Evolutionary conservation across 208 protist genomes (phyloP), one percentile per base, ranked within the genome.

Genomic region (Herpetomonas muscarum): DNA sequence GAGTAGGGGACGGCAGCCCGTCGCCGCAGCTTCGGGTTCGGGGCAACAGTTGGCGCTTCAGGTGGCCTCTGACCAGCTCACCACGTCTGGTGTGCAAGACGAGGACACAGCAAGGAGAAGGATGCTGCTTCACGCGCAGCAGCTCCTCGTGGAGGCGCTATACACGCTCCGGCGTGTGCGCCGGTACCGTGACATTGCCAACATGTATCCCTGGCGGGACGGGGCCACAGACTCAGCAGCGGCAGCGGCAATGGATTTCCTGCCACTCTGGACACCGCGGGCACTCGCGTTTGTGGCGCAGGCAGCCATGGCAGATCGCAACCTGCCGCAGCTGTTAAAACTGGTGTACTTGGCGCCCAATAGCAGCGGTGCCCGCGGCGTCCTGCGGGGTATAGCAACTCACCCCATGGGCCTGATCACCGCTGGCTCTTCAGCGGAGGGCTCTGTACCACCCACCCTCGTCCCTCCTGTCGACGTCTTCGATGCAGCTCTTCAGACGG

Each of bases 211-310:
- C 1, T 30, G 44, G 31, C 54, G 47, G 15, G 31, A 54, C 39
- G 22, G 12, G 31, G 15, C 37, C n/a, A 36, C 1, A 37, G 22
- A 21, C 21, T 9, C 12, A 48, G 53, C 19, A 22, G 10, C 17
- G 0, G 29, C 6, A 54, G n/a, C 54, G 6, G 24, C n/a, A 6
- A 62, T 17, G 5, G 28, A 31, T 9, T 25, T 29, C 17, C 21
- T 32, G 19, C 15, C 52, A 7, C 21, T 46, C 24, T 57, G 79
- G 79, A 68, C 84, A 0, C 41, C 71, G 10, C 39, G 56, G 2
- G 76, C 77, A 13, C 39, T 74, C 26, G 34, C 68, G 25, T 71
- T 80, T 13, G 68, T 87, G 3, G 76, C 84, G 6, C 84, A 91
- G 54, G 77, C 78, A 1, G 80, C 75, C 36, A 64, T 87, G 51